A percentile compares a stretch with the other conserved stretches of the same genome.
These are phyloP conservation scores for Fusarium sp. DNA, from an alignment of 2,329 filamentous ascomycete genomes.

Conservation along the genomic window DNA sequence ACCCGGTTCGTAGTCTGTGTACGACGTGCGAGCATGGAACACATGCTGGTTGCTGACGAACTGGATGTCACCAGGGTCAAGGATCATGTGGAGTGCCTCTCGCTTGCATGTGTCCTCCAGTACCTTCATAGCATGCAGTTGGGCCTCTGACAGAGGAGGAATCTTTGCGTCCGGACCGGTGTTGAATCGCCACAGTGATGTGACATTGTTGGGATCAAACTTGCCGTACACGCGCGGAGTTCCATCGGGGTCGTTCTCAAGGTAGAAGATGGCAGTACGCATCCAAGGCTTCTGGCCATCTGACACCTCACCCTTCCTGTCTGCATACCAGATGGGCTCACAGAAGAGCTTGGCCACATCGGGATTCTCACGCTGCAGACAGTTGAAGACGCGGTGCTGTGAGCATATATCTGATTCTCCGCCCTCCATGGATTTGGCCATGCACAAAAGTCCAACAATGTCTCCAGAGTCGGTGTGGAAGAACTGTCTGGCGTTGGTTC, in stretches of 20 bases:
- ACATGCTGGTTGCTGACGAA: conserved; percentile 84
- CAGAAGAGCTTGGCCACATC: conserved; percentile 82
- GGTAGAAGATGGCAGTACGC: conserved; percentile 77
- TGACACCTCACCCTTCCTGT: conserved; percentile 87
- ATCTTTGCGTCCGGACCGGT: conserved; percentile 17
- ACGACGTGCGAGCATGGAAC: conserved; percentile 82
- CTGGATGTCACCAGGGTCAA: conserved; percentile 88
- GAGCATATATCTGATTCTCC: conserved; percentile 86
- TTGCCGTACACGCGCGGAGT: conserved; percentile 68
- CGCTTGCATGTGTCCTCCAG: conserved; percentile 78
- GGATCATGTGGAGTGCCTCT: conserved; percentile 81
- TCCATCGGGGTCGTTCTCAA: conserved; percentile 66
- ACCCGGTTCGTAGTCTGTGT: conserved; percentile 73
- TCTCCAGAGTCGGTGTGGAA: conserved; percentile 83
- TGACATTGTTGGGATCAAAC: conserved; percentile 88
- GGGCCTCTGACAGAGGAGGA: conserved; percentile 56
- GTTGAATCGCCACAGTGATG: conserved; percentile 25
- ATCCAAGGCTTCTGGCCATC: conserved; percentile 81
- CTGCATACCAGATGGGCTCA: conserved; percentile 89
- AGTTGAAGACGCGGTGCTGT: conserved; percentile 84
- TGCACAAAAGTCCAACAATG: conserved; percentile 84
- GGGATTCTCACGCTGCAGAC: conserved; percentile 79
- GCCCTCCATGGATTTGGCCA: conserved; percentile 80
- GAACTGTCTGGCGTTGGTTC: conserved; percentile 73
- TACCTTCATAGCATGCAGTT: conserved; percentile 67